Evolutionary conservation across 2,329 filamentous ascomycete genomes (phyloP), one percentile per base, ranked within the genome.

Genomic region (Colletotrichum sojae): DNA sequence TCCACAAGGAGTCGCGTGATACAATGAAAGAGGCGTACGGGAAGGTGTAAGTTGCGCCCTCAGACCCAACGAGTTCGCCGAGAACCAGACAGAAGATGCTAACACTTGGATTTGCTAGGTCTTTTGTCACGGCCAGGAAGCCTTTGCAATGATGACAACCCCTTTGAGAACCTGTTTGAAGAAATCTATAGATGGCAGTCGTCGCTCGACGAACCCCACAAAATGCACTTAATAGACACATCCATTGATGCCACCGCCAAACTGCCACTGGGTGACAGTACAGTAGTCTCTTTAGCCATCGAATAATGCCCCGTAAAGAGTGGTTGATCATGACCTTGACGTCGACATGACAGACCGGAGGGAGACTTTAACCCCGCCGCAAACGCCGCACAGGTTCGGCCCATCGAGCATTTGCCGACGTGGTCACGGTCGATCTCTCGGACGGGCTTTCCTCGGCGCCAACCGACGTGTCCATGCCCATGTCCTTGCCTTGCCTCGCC

Each of bases 1-100:
- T 81, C n/a, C 72, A 70, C 58, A 54, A 67, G n/a, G 79, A 80
- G 66, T 67, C 76, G 13, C 71, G 74, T n/a, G 73, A 80, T 53
- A 76, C 77, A 0, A 51, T 63, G 55, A 66, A 78, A 1, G 73
- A 75, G 43, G 76, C 74, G 52, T 76, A 73, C 40, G 74, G 73
- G 22, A 78, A 78, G 71, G 73, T 79, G 79, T 80, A 73, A 54
- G 78, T 75, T n/a, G 18, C 2, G 2, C 31, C 4, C 1, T 10
- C 3, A 36, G 31, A 12, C 31, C 31, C 9, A 36, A 12, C 31
- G 10, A 36, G 2, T 10, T 10, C 27, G 9, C 10, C 2, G 10
- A 36, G 31, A 8, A 36, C 10, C 2, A 10, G 39, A 52, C 27
- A n/a, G 20, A n/a, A 36, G 8, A 31, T n/a, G 27, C 52, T 68